Conservation (phyloP, 148 eudicot species). For the Chenopodium formosanum region DNA sequence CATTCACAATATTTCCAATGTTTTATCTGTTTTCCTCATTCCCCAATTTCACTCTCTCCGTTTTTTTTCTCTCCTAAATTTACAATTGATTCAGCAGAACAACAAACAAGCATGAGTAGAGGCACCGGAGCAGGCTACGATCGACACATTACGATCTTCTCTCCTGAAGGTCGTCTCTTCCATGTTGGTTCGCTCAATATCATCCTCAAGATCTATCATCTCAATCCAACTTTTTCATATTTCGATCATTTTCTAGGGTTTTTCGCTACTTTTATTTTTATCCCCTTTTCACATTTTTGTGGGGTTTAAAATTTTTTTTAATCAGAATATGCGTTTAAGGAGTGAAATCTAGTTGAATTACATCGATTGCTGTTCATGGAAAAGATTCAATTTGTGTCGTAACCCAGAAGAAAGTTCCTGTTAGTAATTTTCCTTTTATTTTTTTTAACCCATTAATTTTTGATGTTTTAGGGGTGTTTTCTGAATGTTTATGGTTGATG, state of each 20-base stretch:
- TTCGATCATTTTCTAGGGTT: constrained; percentile 16
- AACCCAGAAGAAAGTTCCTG: constrained; percentile 94
- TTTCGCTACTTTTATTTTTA: not conserved
- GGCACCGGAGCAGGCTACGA: constrained; percentile 99
- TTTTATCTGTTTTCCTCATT: not conserved
- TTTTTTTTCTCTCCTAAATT: not conserved
- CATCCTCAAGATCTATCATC: not conserved
- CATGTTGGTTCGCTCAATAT: constrained; percentile 68
- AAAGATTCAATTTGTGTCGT: constrained; percentile 92
- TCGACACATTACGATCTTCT: constrained; percentile 98
- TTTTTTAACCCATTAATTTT: not conserved
- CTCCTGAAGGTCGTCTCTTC: constrained; percentile 96
- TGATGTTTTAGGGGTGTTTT: not conserved
- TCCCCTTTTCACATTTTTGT: too few relatives aligned
- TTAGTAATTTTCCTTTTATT: constrained; percentile 14
- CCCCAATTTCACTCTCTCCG: not conserved
- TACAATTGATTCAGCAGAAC: not conserved
- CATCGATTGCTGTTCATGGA: constrained; percentile 91
- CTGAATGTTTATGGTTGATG: not conserved
- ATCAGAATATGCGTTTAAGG: constrained; percentile 89
- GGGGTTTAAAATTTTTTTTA: not conserved
- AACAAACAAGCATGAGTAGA: constrained; percentile 51
- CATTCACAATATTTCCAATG: too few relatives aligned
- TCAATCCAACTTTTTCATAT: not conserved
- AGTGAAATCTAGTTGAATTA: constrained; percentile 75